Conservation (phyloP, 805 yeast species). For the Nakazawaea ishiwadae region DNA sequence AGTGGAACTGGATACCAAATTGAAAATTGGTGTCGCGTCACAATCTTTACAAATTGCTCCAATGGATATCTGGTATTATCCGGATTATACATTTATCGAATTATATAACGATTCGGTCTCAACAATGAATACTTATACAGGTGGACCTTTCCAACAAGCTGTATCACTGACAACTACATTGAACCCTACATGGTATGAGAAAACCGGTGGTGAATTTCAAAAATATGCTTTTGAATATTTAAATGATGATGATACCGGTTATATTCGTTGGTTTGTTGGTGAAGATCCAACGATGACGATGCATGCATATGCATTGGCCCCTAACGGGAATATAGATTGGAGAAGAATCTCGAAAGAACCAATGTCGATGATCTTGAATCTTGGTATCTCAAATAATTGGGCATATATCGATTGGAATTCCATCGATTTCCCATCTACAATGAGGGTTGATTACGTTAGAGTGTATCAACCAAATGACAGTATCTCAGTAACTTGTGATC, state of each 20-base stretch:
- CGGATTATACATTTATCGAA: slow-evolving; percentile 79
- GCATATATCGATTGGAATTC: slow-evolving; percentile 89
- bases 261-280: slow-evolving; percentile 85
- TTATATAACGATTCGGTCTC: slow-evolving; percentile 67
- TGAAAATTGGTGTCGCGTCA: slow-evolving; percentile 66
- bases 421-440: slow-evolving; percentile 68
- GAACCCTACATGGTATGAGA: slow-evolving; percentile 79
- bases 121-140: slow-evolving; percentile 80
- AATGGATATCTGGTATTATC: slow-evolving; percentile 88
- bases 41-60: slow-evolving; percentile 95
- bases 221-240: slow-evolving; percentile 73
- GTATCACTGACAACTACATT: slow-evolving; percentile 77
- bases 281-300: slow-evolving; percentile 71
- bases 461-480: slow-evolving; percentile 79
- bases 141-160: slow-evolving; percentile 94
- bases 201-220: slow-evolving; percentile 60
- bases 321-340: slow-evolving; percentile 87
- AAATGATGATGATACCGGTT: slow-evolving; percentile 67
- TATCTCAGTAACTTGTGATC: slow-evolving; percentile 75
- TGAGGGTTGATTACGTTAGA: slow-evolving; percentile 83
- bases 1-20: slow-evolving; percentile 62
- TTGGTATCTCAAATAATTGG: slow-evolving; percentile 92
- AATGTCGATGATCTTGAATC: slow-evolving; percentile 81
- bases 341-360: slow-evolving; percentile 86
- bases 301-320: slow-evolving; percentile 71